Conservation (phyloP, 2,329 filamentous ascomycete species). For the Colletotrichum sp. region DNA sequence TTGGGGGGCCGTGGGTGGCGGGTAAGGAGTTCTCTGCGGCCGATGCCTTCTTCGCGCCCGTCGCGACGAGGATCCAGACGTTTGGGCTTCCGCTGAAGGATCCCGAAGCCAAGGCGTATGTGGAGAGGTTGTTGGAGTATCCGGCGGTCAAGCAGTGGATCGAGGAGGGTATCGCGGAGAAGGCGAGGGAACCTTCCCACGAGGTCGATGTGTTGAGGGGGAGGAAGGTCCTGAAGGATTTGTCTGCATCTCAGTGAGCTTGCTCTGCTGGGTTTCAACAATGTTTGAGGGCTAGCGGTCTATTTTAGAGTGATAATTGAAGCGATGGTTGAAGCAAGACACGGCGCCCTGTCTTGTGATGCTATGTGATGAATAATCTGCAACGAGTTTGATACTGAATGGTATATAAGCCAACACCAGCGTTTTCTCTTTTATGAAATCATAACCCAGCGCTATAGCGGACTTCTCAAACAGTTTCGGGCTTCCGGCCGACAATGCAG, state of each 20-base stretch:
- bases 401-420: background rate
- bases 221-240: background rate
- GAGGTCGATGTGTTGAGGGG: slow-evolving; percentile 4
- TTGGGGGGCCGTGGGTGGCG: slow-evolving; percentile 46
- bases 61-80: slow-evolving; percentile 43
- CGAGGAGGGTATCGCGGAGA: slow-evolving; percentile 39
- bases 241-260: background rate
- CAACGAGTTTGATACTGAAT: background rate
- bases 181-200: slow-evolving; percentile 32
- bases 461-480: background rate
- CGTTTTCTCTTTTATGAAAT: background rate
- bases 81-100: slow-evolving; percentile 37
- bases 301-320: background rate
- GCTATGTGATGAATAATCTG: background rate
- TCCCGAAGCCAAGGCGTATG: slow-evolving; percentile 32
- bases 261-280: accelerated
- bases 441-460: background rate
- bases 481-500: background rate
- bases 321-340: background rate
- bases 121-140: slow-evolving; percentile 36
- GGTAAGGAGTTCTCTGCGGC: slow-evolving; percentile 40
- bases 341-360: accelerated
- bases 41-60: slow-evolving; percentile 47
- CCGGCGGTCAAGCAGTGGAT: slow-evolving; percentile 43
- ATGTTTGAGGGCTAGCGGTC: background rate